Base-by-base conservation (phyloP, 176 grass and related monocot genomes). In the Aegilops tauschii region DNA sequence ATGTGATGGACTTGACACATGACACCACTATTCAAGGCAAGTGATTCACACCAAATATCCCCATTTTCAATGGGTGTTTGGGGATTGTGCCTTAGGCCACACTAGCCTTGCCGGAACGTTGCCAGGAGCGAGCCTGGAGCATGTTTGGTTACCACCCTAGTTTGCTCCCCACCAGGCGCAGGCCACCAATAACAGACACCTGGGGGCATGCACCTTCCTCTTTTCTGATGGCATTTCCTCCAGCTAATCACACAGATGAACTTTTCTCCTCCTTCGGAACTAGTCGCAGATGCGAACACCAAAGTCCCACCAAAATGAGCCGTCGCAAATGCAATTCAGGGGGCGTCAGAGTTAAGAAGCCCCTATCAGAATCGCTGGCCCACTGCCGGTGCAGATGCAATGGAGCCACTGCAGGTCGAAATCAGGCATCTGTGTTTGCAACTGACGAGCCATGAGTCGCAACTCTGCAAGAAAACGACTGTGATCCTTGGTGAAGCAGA, bases 11-110 rank as follows among this genome's bases (percentile, higher is more conserved):
- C 50, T 54, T 2, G 16, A 54, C 50, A 54, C 50, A 18, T 54
- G 50, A 54, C 49, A 52, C 49, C 49, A 54, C 50, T 54, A 54
- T 54, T 54, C 50, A 54, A 18, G 50, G 50, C 50, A 18, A 54
- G 50, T 18, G 50, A 54, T 54, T 54, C 50, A 54, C n/a, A 89
- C 6, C 45, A 31, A 88, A 54, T 64, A 73, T 54, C 54, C 69
- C 76, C 59, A 13, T 47, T 75, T 54, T 21, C 1, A 18, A 10
- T 21, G 8, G 56, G 56, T 59, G 56, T 59, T 59, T 59, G 56
- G 16, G 50, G 56, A 59, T 21, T 59, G 56, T 59, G 56, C 8
- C 7, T 20, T 21, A 21, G 56, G 56, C 56, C 56, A 21, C 56
- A 21, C 56, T 59, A 59, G 18, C 56, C 56, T 59, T 59, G 56